Evolutionary conservation across 352 stramenopile genomes (phyloP).

Genomic region (Phytophthora aleatoria): DNA sequence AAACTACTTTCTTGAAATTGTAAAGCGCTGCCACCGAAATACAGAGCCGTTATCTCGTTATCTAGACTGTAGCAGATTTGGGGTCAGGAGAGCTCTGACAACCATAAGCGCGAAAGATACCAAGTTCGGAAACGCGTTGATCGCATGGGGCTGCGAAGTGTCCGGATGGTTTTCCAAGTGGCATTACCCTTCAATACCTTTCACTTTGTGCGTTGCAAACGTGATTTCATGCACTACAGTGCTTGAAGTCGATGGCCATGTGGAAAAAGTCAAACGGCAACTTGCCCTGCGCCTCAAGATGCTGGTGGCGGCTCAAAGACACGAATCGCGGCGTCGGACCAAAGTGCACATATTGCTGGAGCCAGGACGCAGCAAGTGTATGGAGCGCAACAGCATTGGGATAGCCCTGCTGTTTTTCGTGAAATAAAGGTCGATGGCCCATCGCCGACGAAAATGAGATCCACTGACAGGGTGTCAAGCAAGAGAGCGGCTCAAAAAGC

Average conservation of each 20-base stretch:
- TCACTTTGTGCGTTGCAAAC: constrained; percentile 6
- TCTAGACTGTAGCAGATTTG: background rate
- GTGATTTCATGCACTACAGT: background rate
- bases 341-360: background rate
- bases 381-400: constrained; percentile 4
- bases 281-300: constrained; percentile 11
- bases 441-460: background rate
- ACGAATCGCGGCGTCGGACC: constrained; percentile 11
- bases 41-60: background rate
- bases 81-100: background rate
- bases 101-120: background rate
- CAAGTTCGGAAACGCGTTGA: background rate
- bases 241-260: background rate
- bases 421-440: constrained; percentile 1
- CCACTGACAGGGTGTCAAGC: constrained; percentile 14
- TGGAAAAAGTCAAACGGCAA: background rate
- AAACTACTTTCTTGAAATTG: too few relatives aligned
- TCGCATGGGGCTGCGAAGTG: background rate
- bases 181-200: background rate
- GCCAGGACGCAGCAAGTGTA: constrained; percentile 7
- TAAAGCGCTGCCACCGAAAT: too few relatives aligned
- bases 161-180: background rate
- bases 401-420: constrained; percentile 15
- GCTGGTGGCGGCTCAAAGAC: constrained; percentile 1
- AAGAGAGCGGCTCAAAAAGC: constrained; percentile 17